These are phyloP conservation scores for Coccinonectria pachysandricola DNA, from an alignment of 2,329 filamentous ascomycete species.

Conservation along the genomic window DNA sequence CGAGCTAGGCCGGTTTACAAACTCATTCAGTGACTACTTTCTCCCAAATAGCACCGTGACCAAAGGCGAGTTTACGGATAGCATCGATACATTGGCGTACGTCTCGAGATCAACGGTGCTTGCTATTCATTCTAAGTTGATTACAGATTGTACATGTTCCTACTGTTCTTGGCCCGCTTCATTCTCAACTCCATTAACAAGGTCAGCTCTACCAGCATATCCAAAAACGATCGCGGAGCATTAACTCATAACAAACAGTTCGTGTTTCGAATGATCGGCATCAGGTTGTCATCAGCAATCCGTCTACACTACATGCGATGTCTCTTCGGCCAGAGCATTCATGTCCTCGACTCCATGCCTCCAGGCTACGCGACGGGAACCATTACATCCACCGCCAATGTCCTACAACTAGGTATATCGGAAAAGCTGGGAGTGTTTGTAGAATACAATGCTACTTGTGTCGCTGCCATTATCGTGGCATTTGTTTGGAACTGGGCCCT, in stretches of 20 bases:
- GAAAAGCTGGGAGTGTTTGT: conserved; percentile 51
- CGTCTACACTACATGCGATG: conserved; percentile 54
- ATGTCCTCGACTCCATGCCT: conserved; percentile 56
- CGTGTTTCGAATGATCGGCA: conserved; percentile 50
- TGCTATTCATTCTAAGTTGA: conserved; percentile 2
- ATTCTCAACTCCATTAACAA: conserved; percentile 51
- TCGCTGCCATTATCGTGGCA: conserved; percentile 43
- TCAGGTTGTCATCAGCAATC: conserved; percentile 50
- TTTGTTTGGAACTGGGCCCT: conserved; percentile 49
- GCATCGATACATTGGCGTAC: no score
- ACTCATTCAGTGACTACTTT: conserved; percentile 37
- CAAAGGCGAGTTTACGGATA: conserved; percentile 28
- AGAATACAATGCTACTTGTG: conserved; percentile 43
- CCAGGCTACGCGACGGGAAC: conserved; percentile 51
- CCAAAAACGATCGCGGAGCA: no score
- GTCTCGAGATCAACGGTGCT: not conserved
- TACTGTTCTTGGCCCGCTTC: conserved; percentile 59
- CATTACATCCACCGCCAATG: conserved; percentile 54
- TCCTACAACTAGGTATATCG: conserved; percentile 53
- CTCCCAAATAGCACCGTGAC: conserved; percentile 20
- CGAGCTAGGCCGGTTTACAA: conserved; percentile 37
- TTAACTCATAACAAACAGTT: conserved; percentile 28
- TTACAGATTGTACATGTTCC: conserved; percentile 54
- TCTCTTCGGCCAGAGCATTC: conserved; percentile 55
- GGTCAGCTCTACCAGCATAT: conserved; percentile 21